A percentile compares a stretch with the other conserved stretches of the same genome.
Evolutionary conservation across 2,329 filamentous ascomycete species (phyloP).

Genomic region (Raffaelea deltoideospora): DNA sequence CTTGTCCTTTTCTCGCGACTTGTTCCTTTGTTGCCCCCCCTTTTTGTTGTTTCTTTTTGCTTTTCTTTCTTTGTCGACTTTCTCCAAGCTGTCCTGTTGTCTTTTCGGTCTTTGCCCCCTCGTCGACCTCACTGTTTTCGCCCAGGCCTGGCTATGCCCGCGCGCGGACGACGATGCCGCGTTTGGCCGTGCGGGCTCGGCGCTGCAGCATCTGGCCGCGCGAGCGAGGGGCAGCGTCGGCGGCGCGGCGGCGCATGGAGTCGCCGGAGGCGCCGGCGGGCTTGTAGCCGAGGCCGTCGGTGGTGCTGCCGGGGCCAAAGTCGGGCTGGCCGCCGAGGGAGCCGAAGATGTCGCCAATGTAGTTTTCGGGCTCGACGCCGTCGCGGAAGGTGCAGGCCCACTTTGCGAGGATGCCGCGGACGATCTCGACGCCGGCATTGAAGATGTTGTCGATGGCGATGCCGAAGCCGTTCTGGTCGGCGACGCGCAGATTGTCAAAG

Average conservation of each 20-base stretch:
- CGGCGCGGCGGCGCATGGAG: background rate
- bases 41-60: no score
- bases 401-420: slow-evolving; percentile 43
- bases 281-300: slow-evolving; percentile 18
- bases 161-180: slow-evolving; percentile 1
- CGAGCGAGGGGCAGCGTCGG: no score
- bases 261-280: slow-evolving; percentile 11
- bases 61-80: no score
- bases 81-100: no score
- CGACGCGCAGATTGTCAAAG: slow-evolving; percentile 42
- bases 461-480: slow-evolving; percentile 47
- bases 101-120: no score
- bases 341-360: slow-evolving; percentile 58
- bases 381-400: slow-evolving; percentile 44
- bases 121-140: no score
- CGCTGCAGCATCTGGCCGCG: background rate
- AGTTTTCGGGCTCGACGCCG: slow-evolving; percentile 46
- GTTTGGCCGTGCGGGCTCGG: background rate
- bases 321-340: slow-evolving; percentile 50
- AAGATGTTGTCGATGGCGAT: slow-evolving; percentile 53
- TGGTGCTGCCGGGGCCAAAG: slow-evolving; percentile 42
- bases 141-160: no score
- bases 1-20: no score
- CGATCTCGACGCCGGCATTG: slow-evolving; percentile 47
- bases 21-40: no score